Evolutionary conservation across 345 rosid species (phyloP), one percentile per base, ranked within the genome.

Genomic region (Populus deltoides): DNA sequence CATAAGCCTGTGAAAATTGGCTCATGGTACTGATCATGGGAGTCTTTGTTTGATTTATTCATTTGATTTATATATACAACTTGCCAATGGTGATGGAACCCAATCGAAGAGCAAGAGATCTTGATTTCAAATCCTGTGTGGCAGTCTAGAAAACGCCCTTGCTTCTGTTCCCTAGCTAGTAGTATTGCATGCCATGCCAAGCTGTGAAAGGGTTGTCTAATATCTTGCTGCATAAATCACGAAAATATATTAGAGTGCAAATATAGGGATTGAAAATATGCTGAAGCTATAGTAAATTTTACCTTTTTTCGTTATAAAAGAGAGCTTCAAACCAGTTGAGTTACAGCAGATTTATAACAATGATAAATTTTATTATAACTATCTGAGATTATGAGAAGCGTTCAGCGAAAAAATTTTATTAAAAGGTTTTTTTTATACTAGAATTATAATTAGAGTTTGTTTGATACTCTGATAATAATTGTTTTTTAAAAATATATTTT

Each of bases 371-470:
- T 33, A 33, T 33, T 33, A 33, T 33, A 33, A 4, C 36, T 33
- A 33, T 33, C 5, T 33, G 3, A 33, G 35, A 33, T 33, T 33
- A 33, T 33, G 35, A 33, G 4, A 33, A 33, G 36, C 6, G 36
- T 33, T 33, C 36, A 33, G 36, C 36, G 0, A 33, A 33, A 33
- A 33, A 4, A 6, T 33, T 33, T 33, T 33, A 33, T 33, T 4
- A 6, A 33, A 33, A 33, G 36, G 0, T 33, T 33, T 33, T 33
- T 33, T 33, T 33, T 4, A 33, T 33, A 33, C 4, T 33, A 33
- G 0, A 29, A 2, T 0, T 0, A 29, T 29, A 0, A 1, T 29
- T 1, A 29, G 31, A 29, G 31, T 2, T 29, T 1, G 2, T 1
- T 29, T 1, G 31, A 29, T 29, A 29, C 2, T 29, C 0, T 29